Evolutionary conservation across 2,329 filamentous ascomycete genomes (phyloP).

Genomic region (Fusarium continuum): DNA sequence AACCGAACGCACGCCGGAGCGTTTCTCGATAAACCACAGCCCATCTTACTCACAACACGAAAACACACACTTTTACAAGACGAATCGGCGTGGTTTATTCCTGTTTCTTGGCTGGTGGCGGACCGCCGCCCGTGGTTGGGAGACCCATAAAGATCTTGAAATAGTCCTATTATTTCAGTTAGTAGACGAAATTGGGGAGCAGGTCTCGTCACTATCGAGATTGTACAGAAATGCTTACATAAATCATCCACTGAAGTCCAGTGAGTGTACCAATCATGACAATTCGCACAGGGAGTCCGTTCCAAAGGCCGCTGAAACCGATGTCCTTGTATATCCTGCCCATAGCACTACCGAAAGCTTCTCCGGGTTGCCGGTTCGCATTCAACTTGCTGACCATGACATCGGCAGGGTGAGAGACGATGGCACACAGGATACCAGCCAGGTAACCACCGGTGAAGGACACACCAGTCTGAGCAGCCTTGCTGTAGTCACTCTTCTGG

Average conservation of each 20-base stretch:
- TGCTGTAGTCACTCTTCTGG: slow-evolving; percentile 80
- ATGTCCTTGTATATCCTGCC: slow-evolving; percentile 86
- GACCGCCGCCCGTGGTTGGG: slow-evolving; percentile 79
- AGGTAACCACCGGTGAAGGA: slow-evolving; percentile 86
- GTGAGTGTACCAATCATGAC: slow-evolving; percentile 89
- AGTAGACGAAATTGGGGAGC: background rate
- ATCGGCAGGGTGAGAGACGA: slow-evolving; percentile 82
- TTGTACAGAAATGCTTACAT: slow-evolving; percentile 60
- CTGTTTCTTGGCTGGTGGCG: slow-evolving; percentile 63
- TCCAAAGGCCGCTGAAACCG: slow-evolving; percentile 90
- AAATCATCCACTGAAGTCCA: slow-evolving; percentile 93
- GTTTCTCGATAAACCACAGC: background rate
- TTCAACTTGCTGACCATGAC: slow-evolving; percentile 96
- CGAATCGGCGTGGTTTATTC: slow-evolving; percentile 3
- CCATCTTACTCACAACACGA: background rate
- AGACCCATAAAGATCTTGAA: slow-evolving; percentile 92
- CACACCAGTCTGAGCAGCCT: slow-evolving; percentile 83
- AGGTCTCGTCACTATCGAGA: background rate
- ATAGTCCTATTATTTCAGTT: slow-evolving; percentile 65
- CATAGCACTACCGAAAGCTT: slow-evolving; percentile 80
- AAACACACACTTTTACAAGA: background rate
- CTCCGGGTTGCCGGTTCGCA: slow-evolving; percentile 76
- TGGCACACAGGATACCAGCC: slow-evolving; percentile 87
- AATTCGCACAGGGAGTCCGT: slow-evolving; percentile 83
- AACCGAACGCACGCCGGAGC: background rate